phyloP scores from a whole-genome alignment of 768 basidiomycete species.

The Mycena sanguinolenta region DNA sequence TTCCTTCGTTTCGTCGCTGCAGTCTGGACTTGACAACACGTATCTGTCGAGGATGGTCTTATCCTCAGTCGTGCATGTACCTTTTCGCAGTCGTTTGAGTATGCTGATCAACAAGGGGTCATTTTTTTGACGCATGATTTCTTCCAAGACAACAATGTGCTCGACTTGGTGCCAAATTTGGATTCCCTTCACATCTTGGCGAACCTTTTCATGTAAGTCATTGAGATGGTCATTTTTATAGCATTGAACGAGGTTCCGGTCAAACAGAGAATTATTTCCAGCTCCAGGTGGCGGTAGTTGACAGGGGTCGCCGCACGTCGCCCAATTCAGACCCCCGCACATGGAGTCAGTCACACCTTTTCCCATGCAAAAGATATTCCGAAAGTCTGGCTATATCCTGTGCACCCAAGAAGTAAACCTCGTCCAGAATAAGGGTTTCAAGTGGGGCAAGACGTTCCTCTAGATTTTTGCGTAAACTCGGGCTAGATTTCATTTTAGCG shows the following conservation, averaged over 20 bases:
- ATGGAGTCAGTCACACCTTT: not conserved
- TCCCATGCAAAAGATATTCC: not conserved
- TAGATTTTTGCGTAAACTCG: no score
- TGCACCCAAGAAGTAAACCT: not conserved
- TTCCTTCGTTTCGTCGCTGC: not conserved
- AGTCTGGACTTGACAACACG: not conserved
- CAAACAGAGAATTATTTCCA: no score
- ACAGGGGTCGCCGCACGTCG: not conserved
- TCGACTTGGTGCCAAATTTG: constrained; percentile 21
- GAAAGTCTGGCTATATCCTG: not conserved
- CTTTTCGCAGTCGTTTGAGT: constrained; percentile 5
- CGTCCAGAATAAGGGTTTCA: no score
- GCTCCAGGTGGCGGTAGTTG: not conserved
- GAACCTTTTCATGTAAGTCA: constrained; percentile 17
- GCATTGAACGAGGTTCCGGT: not conserved
- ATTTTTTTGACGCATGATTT: constrained; percentile 38
- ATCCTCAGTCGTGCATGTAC: no score
- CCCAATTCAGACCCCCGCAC: not conserved
- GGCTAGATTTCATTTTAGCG: no score
- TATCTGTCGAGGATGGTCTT: no score
- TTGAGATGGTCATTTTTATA: constrained; percentile 7
- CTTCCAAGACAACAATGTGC: constrained; percentile 23
- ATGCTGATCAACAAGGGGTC: constrained; percentile 21
- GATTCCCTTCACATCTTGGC: constrained; percentile 10
- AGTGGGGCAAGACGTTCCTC: no score